Percentiles rank a stretch among this genome's conserved stretches.
Conservation (phyloP, 306 rosid genomes). For the Cucurbita argyrosperma region DNA sequence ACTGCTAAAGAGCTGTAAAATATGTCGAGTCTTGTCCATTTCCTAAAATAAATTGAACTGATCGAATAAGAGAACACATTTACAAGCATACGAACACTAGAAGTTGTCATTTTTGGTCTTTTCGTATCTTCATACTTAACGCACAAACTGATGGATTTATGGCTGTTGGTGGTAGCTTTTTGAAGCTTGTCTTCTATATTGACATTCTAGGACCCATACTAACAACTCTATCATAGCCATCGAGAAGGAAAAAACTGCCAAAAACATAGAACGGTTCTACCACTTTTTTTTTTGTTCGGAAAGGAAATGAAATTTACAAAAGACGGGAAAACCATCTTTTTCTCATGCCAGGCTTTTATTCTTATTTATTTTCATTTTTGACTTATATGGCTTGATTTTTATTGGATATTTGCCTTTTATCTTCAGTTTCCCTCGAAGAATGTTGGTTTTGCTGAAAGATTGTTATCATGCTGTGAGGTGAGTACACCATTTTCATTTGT, state of each 20-base stretch:
- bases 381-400: neutral
- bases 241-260: neutral
- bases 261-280: neutral
- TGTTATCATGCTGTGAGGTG: constrained; percentile 78
- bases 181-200: neutral
- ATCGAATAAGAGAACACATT: neutral
- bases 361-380: neutral
- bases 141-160: neutral
- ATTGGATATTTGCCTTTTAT: neutral
- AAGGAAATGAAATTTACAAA: neutral
- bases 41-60: neutral
- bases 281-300: neutral
- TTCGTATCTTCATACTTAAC: neutral
- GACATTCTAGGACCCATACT: neutral
- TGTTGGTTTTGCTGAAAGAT: constrained; percentile 51
- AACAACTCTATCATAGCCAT: neutral
- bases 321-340: neutral
- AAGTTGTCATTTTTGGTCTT: neutral
- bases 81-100: neutral
- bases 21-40: neutral
- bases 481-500: constrained; percentile 11
- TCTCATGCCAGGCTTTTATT: neutral
- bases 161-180: neutral
- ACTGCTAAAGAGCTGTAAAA: neutral
- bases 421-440: constrained; percentile 51